phyloP scores from a whole-genome alignment of 2,329 filamentous ascomycete species.

The Tothia fuscella region DNA sequence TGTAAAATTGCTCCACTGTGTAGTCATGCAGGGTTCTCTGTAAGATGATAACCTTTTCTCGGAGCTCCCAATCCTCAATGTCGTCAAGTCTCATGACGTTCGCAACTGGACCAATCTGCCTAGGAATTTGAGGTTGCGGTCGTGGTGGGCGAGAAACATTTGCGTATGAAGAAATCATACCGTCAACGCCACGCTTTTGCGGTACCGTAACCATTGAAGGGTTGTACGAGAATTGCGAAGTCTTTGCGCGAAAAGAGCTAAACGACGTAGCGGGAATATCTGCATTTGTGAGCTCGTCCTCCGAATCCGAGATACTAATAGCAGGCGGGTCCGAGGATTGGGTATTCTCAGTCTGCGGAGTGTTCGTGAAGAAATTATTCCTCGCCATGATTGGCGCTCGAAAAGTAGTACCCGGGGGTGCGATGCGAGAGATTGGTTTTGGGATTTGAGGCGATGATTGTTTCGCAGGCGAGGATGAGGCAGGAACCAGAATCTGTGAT shows the following conservation, averaged over 20 bases:
- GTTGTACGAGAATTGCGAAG: neutral
- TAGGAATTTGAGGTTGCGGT: slow-evolving; percentile 29
- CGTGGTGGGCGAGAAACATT: slow-evolving; percentile 22
- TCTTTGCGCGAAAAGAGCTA: slow-evolving; percentile 1
- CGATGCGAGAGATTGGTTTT: slow-evolving; percentile 1
- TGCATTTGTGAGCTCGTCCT: slow-evolving; percentile 1
- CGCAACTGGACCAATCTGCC: too few relatives aligned
- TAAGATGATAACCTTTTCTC: slow-evolving; percentile 42
- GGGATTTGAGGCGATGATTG: neutral
- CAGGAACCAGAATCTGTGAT: slow-evolving; percentile 6
- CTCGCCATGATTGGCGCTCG: neutral
- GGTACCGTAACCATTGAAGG: neutral
- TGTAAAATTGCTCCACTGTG: slow-evolving; percentile 35
- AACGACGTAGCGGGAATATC: slow-evolving; percentile 5
- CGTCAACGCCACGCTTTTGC: slow-evolving; percentile 30
- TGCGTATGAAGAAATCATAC: slow-evolving; percentile 32
- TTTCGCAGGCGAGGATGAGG: slow-evolving; percentile 6
- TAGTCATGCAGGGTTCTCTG: slow-evolving; percentile 34
- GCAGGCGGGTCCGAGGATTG: slow-evolving; percentile 1
- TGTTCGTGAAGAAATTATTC: neutral
- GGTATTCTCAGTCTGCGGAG: neutral
- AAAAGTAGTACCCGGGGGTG: slow-evolving; percentile 5
- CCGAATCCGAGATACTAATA: slow-evolving; percentile 6
- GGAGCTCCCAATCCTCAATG: slow-evolving; percentile 38
- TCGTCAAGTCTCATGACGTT: neutral